These are phyloP conservation scores for Fraxinus velutina DNA, from an alignment of 305 asterid genomes.

Conservation along the genomic window DNA sequence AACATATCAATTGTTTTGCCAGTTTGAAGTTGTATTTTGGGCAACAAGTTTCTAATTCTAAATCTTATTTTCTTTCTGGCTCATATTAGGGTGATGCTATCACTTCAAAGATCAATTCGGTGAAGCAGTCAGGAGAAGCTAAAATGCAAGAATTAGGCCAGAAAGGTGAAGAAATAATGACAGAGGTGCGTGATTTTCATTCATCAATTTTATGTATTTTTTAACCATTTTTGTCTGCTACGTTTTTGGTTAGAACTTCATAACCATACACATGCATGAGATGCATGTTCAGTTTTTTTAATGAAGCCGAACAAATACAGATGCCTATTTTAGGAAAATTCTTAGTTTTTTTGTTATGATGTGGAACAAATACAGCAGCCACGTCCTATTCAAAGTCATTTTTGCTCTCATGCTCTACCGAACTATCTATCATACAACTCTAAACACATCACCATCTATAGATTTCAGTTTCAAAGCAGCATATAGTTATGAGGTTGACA, in stretches of 20 bases:
- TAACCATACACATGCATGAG: neutral
- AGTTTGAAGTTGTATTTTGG: constrained; percentile 4
- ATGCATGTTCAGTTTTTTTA: neutral
- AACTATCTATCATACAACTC: neutral
- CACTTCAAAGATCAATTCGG: constrained; percentile 36
- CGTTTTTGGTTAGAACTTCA: neutral
- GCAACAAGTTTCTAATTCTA: neutral
- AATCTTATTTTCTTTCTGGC: constrained; percentile 2
- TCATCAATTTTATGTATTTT: neutral
- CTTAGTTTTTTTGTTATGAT: neutral
- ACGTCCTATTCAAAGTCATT: neutral
- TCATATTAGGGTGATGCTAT: constrained; percentile 50
- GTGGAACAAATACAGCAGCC: neutral
- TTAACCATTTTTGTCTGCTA: neutral
- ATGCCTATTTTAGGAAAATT: neutral
- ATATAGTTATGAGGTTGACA: neutral
- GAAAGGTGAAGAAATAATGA: constrained; percentile 57
- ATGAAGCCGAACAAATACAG: neutral
- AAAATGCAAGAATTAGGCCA: constrained; percentile 43
- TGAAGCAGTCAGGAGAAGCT: constrained; percentile 57
- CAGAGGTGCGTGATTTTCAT: constrained; percentile 43
- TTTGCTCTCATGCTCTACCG: neutral
- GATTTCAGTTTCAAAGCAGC: neutral
- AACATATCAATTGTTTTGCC: constrained; percentile 18
- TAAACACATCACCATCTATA: neutral